phyloP scores from a whole-genome alignment of 768 basidiomycete species.

The Leccinum incarnatum region DNA sequence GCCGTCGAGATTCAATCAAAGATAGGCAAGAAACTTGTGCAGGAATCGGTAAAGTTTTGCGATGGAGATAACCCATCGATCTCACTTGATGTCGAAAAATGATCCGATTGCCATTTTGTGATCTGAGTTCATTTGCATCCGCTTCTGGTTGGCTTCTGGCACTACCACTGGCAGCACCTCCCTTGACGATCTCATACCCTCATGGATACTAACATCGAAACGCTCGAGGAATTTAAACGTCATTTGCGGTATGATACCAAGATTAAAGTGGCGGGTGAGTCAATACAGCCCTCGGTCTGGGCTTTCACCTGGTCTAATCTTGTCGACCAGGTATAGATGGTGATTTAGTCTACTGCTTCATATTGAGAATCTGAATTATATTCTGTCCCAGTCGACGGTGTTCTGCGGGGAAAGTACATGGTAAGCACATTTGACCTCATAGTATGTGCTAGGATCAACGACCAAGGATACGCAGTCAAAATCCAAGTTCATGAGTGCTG shows the following conservation, averaged over 20 bases:
- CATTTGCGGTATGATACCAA: constrained; percentile 67
- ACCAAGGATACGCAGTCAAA: constrained; percentile 60
- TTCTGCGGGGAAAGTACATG: constrained; percentile 94
- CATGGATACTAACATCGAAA: constrained; percentile 27
- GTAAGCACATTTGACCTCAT: constrained; percentile 35
- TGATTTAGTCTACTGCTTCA: constrained; percentile 30
- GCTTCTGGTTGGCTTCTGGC: too few relatives aligned
- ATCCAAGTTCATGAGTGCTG: constrained; percentile 84
- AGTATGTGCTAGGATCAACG: neutral
- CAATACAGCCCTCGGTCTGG: neutral
- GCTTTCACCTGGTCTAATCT: neutral
- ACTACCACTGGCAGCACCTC: neutral
- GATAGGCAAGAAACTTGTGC: constrained; percentile 53
- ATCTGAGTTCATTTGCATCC: neutral
- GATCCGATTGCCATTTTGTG: neutral
- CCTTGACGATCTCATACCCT: neutral
- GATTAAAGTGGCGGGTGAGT: constrained; percentile 89
- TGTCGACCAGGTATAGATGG: constrained; percentile 59
- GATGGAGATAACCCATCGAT: constrained; percentile 3
- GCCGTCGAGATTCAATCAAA: constrained; percentile 44
- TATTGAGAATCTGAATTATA: constrained; percentile 4
- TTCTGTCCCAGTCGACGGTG: constrained; percentile 72
- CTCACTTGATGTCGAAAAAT: neutral
- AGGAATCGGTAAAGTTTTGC: constrained; percentile 39
- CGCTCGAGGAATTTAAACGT: constrained; percentile 53